phyloP scores from a whole-genome alignment of 1,284 basidiomycete species.

The Macrocystidia cucumis region DNA sequence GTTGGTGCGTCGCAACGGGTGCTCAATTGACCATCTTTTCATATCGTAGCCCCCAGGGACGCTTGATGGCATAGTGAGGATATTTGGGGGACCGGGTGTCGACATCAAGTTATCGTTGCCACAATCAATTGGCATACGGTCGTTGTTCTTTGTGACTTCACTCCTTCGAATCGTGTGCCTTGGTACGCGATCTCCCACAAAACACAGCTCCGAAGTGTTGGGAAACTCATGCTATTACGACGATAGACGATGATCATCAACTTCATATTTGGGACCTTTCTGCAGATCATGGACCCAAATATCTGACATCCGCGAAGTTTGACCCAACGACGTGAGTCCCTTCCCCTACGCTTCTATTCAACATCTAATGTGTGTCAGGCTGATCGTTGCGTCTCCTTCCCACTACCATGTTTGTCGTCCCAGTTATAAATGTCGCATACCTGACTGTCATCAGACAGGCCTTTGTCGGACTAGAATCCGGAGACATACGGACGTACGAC shows the following conservation, averaged over 20 bases:
- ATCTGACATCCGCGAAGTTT: conserved; percentile 44
- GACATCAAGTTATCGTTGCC: conserved; percentile 45
- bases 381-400: conserved; percentile 48
- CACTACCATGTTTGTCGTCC: conserved; percentile 60
- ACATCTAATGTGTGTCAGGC: conserved; percentile 11
- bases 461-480: conserved; percentile 51
- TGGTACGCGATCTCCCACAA: conserved; percentile 32
- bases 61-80: conserved; percentile 42
- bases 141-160: conserved; percentile 55
- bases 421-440: conserved; percentile 5
- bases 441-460: conserved; percentile 28
- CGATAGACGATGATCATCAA: conserved; percentile 55
- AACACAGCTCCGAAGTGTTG: conserved; percentile 2
- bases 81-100: conserved; percentile 64
- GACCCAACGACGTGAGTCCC: conserved; percentile 29
- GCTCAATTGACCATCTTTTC: conserved; percentile 1
- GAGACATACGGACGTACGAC: conserved; percentile 65
- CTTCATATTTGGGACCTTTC: conserved; percentile 67
- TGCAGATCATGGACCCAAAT: conserved; percentile 43
- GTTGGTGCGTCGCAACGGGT: conserved; percentile 35
- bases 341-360: background rate
- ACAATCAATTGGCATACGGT: conserved; percentile 44
- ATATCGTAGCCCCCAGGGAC: conserved; percentile 46
- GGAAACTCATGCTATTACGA: background rate
- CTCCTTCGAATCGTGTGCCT: conserved; percentile 55